Conservation (phyloP, 768 basidiomycete species). For the Boletus rubescentipes region DNA sequence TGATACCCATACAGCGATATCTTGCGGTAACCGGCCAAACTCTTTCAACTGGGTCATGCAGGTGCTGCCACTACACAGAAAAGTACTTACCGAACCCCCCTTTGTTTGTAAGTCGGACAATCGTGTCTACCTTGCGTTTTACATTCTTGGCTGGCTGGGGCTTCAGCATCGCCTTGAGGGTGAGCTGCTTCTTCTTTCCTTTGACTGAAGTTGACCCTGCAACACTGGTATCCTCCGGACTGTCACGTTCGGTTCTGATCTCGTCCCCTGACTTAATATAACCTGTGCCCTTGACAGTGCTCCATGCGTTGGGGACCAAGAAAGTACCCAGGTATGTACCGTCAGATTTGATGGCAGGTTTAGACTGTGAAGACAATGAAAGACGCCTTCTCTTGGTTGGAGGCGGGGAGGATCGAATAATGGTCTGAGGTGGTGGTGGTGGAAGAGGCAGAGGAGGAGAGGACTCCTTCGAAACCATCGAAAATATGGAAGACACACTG, state of each 20-base stretch:
- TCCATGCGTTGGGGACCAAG: constrained; percentile 73
- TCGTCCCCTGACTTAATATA: constrained; percentile 67
- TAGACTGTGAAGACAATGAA: constrained; percentile 27
- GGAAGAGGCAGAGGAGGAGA: constrained; percentile 31
- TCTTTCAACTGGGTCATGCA: constrained; percentile 41
- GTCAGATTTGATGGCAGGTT: constrained; percentile 20
- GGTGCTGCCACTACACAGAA: background rate
- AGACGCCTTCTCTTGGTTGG: constrained; percentile 57
- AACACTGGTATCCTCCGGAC: constrained; percentile 30
- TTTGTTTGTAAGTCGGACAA: constrained; percentile 64
- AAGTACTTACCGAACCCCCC: constrained; percentile 60
- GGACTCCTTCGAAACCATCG: constrained; percentile 23
- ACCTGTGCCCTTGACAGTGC: constrained; percentile 69
- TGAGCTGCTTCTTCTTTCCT: constrained; percentile 59
- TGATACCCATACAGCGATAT: constrained; percentile 70
- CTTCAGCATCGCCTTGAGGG: constrained; percentile 67
- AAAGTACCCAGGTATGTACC: constrained; percentile 64
- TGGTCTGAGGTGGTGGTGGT: background rate
- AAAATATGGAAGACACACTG: constrained; percentile 35
- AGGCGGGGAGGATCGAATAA: constrained; percentile 22
- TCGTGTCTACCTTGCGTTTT: constrained; percentile 58
- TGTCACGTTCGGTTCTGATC: constrained; percentile 57
- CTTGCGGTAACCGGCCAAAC: constrained; percentile 73
- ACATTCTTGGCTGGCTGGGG: constrained; percentile 44
- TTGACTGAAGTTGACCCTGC: constrained; percentile 29